These are phyloP conservation scores for Cocos nucifera DNA, from an alignment of 176 grass and related monocot species.

Conservation along the genomic window DNA sequence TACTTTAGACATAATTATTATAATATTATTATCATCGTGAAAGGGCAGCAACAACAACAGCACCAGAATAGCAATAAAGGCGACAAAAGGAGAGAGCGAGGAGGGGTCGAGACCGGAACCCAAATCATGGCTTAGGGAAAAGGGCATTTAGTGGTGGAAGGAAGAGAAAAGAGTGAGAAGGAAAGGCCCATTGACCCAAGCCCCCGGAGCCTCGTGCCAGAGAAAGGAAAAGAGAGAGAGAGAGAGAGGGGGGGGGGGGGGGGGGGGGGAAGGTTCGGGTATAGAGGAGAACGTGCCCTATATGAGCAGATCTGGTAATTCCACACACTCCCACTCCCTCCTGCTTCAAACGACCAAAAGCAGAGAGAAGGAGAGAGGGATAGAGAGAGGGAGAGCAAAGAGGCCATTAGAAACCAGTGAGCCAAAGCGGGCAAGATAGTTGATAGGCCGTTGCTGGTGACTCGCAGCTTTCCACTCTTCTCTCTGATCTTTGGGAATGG, in stretches of 20 bases:
- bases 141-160: too few relatives aligned
- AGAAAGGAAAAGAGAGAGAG: too few relatives aligned
- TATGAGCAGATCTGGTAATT: slow-evolving; percentile 46
- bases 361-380: slow-evolving; percentile 8
- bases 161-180: too few relatives aligned
- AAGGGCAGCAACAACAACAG: slow-evolving; percentile 27
- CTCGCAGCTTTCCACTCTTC: slow-evolving; percentile 4
- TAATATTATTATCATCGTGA: slow-evolving; percentile 8
- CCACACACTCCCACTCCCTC: slow-evolving; percentile 10
- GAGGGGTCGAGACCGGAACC: background rate
- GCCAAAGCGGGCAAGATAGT: too few relatives aligned
- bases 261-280: slow-evolving; percentile 7
- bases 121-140: too few relatives aligned
- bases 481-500: slow-evolving; percentile 28
- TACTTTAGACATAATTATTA: too few relatives aligned
- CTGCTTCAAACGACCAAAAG: slow-evolving; percentile 4
- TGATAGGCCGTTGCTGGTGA: too few relatives aligned
- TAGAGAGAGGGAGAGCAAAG: background rate
- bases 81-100: slow-evolving; percentile 21
- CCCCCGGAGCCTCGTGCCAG: too few relatives aligned
- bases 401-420: slow-evolving; percentile 5
- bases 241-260: too few relatives aligned
- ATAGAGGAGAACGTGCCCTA: slow-evolving; percentile 19
- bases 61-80: slow-evolving; percentile 9
- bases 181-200: too few relatives aligned